phyloP scores from a whole-genome alignment of 2,329 filamentous ascomycete genomes.

The Rosellinia necatrix region DNA sequence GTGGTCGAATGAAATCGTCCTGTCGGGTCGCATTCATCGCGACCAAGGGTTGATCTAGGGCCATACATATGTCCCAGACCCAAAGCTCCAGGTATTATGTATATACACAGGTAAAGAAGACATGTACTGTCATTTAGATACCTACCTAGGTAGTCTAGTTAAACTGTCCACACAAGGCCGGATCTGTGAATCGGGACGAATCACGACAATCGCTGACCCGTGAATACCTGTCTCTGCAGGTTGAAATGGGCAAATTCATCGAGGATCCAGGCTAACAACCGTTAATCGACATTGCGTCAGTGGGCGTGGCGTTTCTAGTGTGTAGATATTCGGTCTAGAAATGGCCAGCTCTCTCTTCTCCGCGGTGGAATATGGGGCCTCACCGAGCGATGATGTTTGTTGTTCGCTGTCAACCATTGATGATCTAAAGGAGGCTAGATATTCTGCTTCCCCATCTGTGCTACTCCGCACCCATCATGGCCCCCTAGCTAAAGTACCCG shows the following conservation, averaged over 20 bases:
- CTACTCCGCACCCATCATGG: slow-evolving; percentile 14
- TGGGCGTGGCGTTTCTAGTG: not conserved
- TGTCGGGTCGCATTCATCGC: slow-evolving; percentile 16
- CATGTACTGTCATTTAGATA: too few relatives aligned
- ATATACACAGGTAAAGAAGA: too few relatives aligned
- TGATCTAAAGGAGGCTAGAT: slow-evolving; percentile 17
- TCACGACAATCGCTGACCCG: slow-evolving; percentile 4
- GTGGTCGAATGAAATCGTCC: slow-evolving; percentile 12
- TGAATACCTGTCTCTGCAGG: too few relatives aligned
- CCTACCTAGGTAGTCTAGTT: too few relatives aligned
- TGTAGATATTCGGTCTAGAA: not conserved
- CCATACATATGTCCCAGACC: too few relatives aligned
- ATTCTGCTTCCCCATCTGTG: slow-evolving; percentile 3
- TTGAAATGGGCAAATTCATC: too few relatives aligned
- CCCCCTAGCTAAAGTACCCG: too few relatives aligned
- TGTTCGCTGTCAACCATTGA: slow-evolving; percentile 5
- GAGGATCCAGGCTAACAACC: too few relatives aligned
- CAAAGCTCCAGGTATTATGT: too few relatives aligned
- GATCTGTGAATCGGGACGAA: too few relatives aligned
- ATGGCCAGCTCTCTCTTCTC: not conserved
- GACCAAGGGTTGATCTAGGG: slow-evolving; percentile 3
- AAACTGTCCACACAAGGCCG: too few relatives aligned
- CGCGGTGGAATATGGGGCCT: not conserved
- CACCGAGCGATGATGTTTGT: not conserved
- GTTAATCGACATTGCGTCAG: slow-evolving; percentile 1